Base-by-base conservation (phyloP, 208 protist genomes). In the Trypanosoma melophagium region DNA sequence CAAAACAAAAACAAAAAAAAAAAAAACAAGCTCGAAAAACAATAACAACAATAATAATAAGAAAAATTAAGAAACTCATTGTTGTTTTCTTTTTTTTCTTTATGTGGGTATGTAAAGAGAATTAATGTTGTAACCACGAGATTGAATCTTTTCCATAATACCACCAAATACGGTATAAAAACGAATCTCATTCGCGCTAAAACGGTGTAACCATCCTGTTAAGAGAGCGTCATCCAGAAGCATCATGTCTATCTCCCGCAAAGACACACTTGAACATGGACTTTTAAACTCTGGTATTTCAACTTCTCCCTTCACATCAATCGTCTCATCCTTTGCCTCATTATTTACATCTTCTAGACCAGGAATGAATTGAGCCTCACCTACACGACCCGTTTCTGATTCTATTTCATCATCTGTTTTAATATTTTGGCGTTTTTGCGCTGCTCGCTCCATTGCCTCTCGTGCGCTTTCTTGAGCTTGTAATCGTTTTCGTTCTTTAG, bases 231-330 rank as follows among this genome's bases (percentile, higher is more conserved):
- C 90, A 42, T 96, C 86, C 14, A 96, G 62, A 5, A 96, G 76
- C 80, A 89, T 84, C 69, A 96, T 78, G 35, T 96, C 90, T 17
- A 93, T 76, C 9, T 75, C 90, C 7, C 80, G 77, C 87, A 96
- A 92, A 16, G 85, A 84, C 1, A 96, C 76, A 61, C 85, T 76
- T 52, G 73, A 60, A 52, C 90, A 96, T 0, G 86, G 84, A 50
- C 87, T 81, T 7, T 82, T 72, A 60, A 69, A 68, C 49, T 74
- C 61, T 0, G 69, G 68, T 0, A 61, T 19, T 21, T 62, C 66
- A 25, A 87, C 69, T n/a, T 74, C 59, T 51, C 61, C 74, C 35
- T 76, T 58, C 0, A 74, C 66, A 25, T 82, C 74, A 5, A 40
- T 44, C 3, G 41, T 9, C 16, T 51, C 53, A n/a, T 71, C 63